phyloP scores from a whole-genome alignment of 2,329 filamentous ascomycete species.

The Thielaviopsis populi region DNA sequence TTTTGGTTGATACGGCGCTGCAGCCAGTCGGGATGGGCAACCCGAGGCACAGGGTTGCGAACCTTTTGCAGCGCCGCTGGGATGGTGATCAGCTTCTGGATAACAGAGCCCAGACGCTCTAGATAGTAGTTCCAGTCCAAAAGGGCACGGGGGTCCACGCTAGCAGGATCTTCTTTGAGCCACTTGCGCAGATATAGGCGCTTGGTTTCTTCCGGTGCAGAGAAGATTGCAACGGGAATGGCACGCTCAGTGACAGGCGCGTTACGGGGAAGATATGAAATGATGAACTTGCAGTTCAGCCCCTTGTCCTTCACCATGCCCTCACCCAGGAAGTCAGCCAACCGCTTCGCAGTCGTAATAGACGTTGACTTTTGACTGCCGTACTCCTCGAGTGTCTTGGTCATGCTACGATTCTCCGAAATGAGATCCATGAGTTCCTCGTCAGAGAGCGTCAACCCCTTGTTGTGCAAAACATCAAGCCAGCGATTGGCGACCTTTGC shows the following conservation, averaged over 20 bases:
- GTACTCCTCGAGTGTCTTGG: slow-evolving; percentile 93
- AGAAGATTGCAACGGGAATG: slow-evolving; percentile 92
- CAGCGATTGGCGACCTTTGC: slow-evolving; percentile 91
- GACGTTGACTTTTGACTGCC: slow-evolving; percentile 91
- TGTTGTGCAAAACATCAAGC: slow-evolving; percentile 86
- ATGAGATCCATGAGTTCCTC: slow-evolving; percentile 99
- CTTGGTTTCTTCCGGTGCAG: slow-evolving; percentile 77
- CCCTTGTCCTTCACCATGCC: slow-evolving; percentile 99
- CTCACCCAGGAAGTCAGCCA: slow-evolving; percentile 92
- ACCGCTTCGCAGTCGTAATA: slow-evolving; percentile 90
- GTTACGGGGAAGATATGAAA: slow-evolving; percentile 71
- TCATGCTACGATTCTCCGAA: slow-evolving; percentile 97
- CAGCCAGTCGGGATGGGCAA: slow-evolving; percentile 92
- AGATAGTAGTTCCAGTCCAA: slow-evolving; percentile 97
- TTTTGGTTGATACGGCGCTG: slow-evolving; percentile 86
- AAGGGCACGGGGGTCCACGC: slow-evolving; percentile 78
- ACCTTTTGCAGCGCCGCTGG: slow-evolving; percentile 92
- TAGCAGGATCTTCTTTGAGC: slow-evolving; percentile 80
- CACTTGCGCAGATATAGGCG: slow-evolving; percentile 84
- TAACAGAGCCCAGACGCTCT: slow-evolving; percentile 88
- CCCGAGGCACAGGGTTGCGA: slow-evolving; percentile 81
- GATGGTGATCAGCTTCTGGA: slow-evolving; percentile 98
- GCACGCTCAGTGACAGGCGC: slow-evolving; percentile 91
- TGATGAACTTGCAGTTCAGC: slow-evolving; percentile 98
- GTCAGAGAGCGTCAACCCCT: slow-evolving; percentile 78